Evolutionary conservation across 2,329 filamentous ascomycete genomes (phyloP).

Genomic region (Clarireedia sp.): DNA sequence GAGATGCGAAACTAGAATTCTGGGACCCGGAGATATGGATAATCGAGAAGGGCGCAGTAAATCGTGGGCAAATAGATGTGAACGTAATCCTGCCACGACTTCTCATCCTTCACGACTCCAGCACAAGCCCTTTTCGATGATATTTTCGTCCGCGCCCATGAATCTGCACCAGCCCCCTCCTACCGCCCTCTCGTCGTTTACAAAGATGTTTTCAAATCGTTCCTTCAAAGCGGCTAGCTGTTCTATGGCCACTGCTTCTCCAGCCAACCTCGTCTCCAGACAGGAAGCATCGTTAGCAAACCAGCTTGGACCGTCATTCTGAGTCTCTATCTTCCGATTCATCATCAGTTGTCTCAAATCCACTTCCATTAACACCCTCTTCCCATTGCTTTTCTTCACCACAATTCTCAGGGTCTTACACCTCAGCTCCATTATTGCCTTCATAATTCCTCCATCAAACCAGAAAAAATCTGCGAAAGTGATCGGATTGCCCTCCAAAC

Average conservation of each 20-base stretch:
- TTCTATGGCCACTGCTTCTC: background rate
- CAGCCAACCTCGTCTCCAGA: background rate
- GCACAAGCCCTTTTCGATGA: background rate
- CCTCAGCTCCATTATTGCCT: slow-evolving; percentile 13
- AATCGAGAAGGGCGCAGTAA: too few relatives aligned
- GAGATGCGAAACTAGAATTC: too few relatives aligned
- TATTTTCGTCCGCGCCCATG: background rate
- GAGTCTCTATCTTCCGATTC: too few relatives aligned
- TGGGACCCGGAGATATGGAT: too few relatives aligned
- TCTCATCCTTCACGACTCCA: background rate
- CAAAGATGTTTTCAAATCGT: slow-evolving; percentile 18
- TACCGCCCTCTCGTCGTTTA: slow-evolving; percentile 14
- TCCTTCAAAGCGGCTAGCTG: slow-evolving; percentile 19
- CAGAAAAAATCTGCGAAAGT: slow-evolving; percentile 24
- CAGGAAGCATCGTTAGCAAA: slow-evolving; percentile 4
- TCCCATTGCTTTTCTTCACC: slow-evolving; percentile 14
- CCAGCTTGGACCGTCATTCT: slow-evolving; percentile 1
- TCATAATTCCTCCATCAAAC: slow-evolving; percentile 16
- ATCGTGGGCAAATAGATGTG: too few relatives aligned
- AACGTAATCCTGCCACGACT: background rate
- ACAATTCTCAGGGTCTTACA: slow-evolving; percentile 22
- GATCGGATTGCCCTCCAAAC: slow-evolving; percentile 12
- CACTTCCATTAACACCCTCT: background rate
- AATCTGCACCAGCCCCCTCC: slow-evolving; percentile 13
- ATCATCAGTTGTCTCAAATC: background rate